Conservation (phyloP, 2,329 filamentous ascomycete species). For the Exophiala sideris region DNA sequence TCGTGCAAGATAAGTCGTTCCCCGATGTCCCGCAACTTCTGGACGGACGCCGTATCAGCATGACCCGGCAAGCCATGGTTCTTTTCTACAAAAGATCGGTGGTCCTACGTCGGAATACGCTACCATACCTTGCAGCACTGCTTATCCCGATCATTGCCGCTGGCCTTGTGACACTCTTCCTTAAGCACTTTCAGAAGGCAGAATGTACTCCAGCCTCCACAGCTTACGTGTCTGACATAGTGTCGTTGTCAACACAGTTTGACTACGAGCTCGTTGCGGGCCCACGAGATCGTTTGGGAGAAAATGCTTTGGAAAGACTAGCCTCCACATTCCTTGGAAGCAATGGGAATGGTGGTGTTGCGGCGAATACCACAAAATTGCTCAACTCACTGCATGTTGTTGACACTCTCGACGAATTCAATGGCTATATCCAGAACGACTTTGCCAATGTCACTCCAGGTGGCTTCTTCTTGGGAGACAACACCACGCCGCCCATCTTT, state of each 20-base stretch:
- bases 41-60: slow-evolving; percentile 67
- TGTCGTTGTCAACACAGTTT: slow-evolving; percentile 32
- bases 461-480: slow-evolving; percentile 73
- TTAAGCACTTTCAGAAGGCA: slow-evolving; percentile 55
- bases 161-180: slow-evolving; percentile 72
- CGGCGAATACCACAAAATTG: slow-evolving; percentile 36
- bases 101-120: slow-evolving; percentile 72
- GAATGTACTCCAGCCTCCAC: slow-evolving; percentile 53
- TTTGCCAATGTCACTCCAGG: slow-evolving; percentile 70
- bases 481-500: slow-evolving; percentile 59
- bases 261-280: slow-evolving; percentile 38
- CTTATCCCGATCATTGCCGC: slow-evolving; percentile 76
- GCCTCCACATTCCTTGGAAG: slow-evolving; percentile 28
- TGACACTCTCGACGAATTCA: slow-evolving; percentile 66
- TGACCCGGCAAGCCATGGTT: slow-evolving; percentile 66
- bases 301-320: slow-evolving; percentile 24
- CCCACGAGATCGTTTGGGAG: slow-evolving; percentile 33
- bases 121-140: slow-evolving; percentile 72
- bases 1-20: slow-evolving; percentile 12
- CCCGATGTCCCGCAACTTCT: slow-evolving; percentile 47
- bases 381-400: slow-evolving; percentile 49
- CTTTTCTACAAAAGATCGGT: slow-evolving; percentile 75
- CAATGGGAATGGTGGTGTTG: slow-evolving; percentile 30
- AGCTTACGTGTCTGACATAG: slow-evolving; percentile 29
- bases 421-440: slow-evolving; percentile 58